Evolutionary conservation across 2,329 filamentous ascomycete species (phyloP), one percentile per base, ranked within the genome.

Genomic region (Thielaviopsis punctulata): DNA sequence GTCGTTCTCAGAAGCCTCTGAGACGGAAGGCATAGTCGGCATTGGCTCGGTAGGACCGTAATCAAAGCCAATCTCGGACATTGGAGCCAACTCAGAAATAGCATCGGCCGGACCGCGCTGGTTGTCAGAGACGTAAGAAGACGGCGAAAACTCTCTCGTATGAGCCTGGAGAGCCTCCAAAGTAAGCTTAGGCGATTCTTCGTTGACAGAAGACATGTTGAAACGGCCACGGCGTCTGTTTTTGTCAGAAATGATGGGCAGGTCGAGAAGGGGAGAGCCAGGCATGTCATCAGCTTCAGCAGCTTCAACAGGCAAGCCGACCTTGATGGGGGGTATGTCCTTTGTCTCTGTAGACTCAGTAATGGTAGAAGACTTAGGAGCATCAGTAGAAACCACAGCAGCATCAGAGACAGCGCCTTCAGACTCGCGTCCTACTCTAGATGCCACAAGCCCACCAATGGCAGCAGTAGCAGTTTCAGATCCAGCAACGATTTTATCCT

Each of bases 21-120:
- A 8, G 19, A 48, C 9, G 12, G 46, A 25, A 18, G 30, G 47
- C 41, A 44, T 36, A n/a, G 49, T 22, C 10, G 44, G 45, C 24
- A 46, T 27, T 21, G 50, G 44, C 18, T 49, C 51, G 1, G 39
- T 18, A 44, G 41, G 12, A 4, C 13, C 15, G 23, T 47, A 50
- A 9, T 49, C 50, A 18, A 27, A n/a, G 4, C 46, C 53, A 8
- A 55, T 46, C 30, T 55, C 53, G 43, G 53, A 55, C 50, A 49
- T 50, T 4, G 53, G 45, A 22, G 50, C 25, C 18, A 55, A 39
- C 22, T 52, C 49, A 1, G 53, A 55, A 18, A 55, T 55, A 12
- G 50, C 47, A 39, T 49, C 53, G 33, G 43, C 46, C 2, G 50
- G 27, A 12, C 47, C 45, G 15, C 46, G 50, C 8, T 33, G 43